Evolutionary conservation across 176 grass and related monocot genomes (phyloP).

Genomic region (Secale cereale): DNA sequence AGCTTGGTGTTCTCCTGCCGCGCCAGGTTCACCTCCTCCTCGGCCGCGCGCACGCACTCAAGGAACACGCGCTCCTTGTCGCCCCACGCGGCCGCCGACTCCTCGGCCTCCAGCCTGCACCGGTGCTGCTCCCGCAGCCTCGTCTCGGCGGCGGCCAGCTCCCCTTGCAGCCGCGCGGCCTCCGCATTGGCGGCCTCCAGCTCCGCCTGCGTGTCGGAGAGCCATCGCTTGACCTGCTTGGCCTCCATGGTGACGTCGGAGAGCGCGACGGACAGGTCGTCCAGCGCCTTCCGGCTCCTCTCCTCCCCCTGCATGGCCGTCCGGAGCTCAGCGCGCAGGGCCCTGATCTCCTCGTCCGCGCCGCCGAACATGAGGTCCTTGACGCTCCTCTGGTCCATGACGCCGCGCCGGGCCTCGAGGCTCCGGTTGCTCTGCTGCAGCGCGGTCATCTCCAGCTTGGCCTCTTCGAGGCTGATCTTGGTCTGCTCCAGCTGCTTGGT

Average conservation of each 20-base stretch:
- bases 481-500: constrained; percentile 89
- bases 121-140: constrained; percentile 40
- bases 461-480: constrained; percentile 88
- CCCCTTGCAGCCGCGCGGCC: constrained; percentile 13
- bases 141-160: constrained; percentile 23
- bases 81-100: constrained; percentile 50
- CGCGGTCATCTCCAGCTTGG: constrained; percentile 71
- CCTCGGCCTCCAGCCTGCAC: constrained; percentile 59
- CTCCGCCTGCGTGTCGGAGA: constrained; percentile 55
- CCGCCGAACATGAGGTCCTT: constrained; percentile 46
- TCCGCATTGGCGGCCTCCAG: constrained; percentile 51
- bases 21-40: constrained; percentile 60
- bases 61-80: constrained; percentile 78
- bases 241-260: constrained; percentile 75
- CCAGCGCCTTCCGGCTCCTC: constrained; percentile 64
- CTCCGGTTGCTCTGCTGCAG: constrained; percentile 30
- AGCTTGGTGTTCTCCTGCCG: constrained; percentile 77
- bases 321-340: constrained; percentile 46
- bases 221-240: constrained; percentile 57
- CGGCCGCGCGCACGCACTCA: constrained; percentile 72
- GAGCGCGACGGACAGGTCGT: constrained; percentile 73
- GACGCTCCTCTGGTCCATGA: constrained; percentile 34
- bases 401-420: constrained; percentile 29
- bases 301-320: constrained; percentile 64
- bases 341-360: constrained; percentile 50